Conservation (phyloP, 148 eudicot species). For the Heliosperma pusillum region DNA sequence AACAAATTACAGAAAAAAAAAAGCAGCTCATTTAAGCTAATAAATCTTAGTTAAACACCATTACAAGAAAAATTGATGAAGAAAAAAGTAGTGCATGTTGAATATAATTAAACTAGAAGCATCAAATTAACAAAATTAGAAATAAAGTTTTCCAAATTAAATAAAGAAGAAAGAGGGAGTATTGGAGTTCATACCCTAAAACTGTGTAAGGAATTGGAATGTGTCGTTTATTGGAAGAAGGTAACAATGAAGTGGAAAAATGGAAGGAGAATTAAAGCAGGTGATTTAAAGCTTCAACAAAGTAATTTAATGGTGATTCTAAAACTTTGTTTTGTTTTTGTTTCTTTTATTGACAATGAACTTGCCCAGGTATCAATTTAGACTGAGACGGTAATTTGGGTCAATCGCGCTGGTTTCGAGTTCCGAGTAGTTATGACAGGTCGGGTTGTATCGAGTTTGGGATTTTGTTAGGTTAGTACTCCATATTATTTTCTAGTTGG, state of each 20-base stretch:
- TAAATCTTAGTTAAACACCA: neutral
- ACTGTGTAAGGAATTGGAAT: neutral
- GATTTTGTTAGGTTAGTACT: no score
- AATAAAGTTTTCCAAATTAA: neutral
- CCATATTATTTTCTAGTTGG: no score
- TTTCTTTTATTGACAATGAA: no score
- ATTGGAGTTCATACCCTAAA: neutral
- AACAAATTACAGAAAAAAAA: neutral
- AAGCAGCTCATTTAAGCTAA: slow-evolving; percentile 3
- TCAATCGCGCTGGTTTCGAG: no score
- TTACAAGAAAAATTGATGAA: neutral
- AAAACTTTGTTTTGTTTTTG: no score
- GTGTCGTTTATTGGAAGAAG: neutral
- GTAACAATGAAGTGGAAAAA: neutral
- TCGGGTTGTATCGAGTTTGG: no score
- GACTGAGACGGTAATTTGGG: no score
- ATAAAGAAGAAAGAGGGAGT: neutral
- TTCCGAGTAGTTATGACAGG: no score
- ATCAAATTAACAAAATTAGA: neutral
- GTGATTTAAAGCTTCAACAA: neutral
- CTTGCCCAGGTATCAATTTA: no score
- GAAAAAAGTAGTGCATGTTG: neutral
- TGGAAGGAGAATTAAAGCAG: neutral
- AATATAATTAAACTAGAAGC: neutral
- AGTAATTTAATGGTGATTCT: neutral